A percentile compares a stretch with the other conserved stretches of the same genome.
phyloP scores from a whole-genome alignment of 2,329 filamentous ascomycete species.

The Aspergillus pseudoviridinutans region DNA sequence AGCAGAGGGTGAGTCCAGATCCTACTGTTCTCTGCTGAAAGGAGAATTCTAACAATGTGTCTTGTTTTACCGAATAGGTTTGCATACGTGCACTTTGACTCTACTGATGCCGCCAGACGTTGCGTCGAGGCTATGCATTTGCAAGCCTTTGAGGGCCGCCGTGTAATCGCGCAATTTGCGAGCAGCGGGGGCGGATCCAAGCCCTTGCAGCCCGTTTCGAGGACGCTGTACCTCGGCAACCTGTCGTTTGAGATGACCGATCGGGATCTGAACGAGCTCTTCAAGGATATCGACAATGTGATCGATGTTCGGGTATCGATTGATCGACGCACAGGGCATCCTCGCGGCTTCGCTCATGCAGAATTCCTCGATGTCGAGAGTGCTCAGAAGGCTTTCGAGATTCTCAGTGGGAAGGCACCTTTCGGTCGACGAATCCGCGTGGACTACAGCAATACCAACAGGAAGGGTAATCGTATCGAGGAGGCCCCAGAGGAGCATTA shows the following conservation, averaged over 20 bases:
- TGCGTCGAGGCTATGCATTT: slow-evolving; percentile 59
- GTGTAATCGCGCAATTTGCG: slow-evolving; percentile 60
- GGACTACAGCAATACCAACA: slow-evolving; percentile 52
- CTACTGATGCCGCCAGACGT: slow-evolving; percentile 48
- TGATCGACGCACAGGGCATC: slow-evolving; percentile 74
- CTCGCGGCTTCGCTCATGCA: slow-evolving; percentile 78
- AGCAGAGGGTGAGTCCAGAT: slow-evolving; percentile 60
- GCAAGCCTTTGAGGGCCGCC: slow-evolving; percentile 60
- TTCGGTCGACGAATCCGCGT: slow-evolving; percentile 63
- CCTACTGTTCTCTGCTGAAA: neutral
- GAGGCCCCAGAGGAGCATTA: neutral
- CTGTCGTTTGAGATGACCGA: slow-evolving; percentile 84
- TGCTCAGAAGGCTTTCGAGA: slow-evolving; percentile 57
- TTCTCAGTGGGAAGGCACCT: slow-evolving; percentile 55
- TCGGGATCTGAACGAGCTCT: slow-evolving; percentile 73
- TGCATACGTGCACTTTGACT: slow-evolving; percentile 61
- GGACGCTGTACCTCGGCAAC: slow-evolving; percentile 78
- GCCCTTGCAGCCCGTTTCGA: slow-evolving; percentile 48
- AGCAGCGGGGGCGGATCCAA: slow-evolving; percentile 16
- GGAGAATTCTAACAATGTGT: neutral
- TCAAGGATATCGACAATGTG: slow-evolving; percentile 66
- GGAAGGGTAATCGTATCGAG: neutral
- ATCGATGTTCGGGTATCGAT: slow-evolving; percentile 76
- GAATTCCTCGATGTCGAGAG: slow-evolving; percentile 69
- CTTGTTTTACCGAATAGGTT: slow-evolving; percentile 47